phyloP scores from a whole-genome alignment of 2,329 filamentous ascomycete genomes.

The Cladophialophora chaetospira region DNA sequence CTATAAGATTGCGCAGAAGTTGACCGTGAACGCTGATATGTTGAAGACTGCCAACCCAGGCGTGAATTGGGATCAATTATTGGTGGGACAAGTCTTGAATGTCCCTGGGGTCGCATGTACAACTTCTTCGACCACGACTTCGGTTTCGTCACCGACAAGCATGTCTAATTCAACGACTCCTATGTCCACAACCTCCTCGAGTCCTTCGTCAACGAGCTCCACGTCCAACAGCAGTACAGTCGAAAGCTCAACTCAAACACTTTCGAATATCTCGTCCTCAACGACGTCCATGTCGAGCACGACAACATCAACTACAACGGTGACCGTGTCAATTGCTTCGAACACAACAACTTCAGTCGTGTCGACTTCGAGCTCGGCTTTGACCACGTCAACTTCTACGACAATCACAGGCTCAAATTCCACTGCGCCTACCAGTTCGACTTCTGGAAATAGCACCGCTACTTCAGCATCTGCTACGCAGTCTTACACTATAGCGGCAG shows the following conservation, averaged over 20 bases:
- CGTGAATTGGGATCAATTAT: conserved; percentile 29
- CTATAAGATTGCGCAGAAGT: conserved; percentile 26
- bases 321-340: neutral
- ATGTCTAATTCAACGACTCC: neutral
- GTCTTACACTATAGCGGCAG: conserved; percentile 22
- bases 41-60: conserved; percentile 26
- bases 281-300: neutral
- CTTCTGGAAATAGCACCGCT: conserved; percentile 3
- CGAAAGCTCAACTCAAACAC: neutral
- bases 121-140: conserved; percentile 15
- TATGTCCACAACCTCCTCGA: neutral
- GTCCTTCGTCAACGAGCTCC: conserved; percentile 1
- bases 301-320: neutral
- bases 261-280: no score
- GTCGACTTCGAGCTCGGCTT: conserved; percentile 4
- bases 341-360: neutral
- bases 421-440: neutral
- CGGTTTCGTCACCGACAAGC: conserved; percentile 1
- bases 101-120: conserved; percentile 26
- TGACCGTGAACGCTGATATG: conserved; percentile 25
- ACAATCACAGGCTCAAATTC: conserved; percentile 1
- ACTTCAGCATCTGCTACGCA: conserved; percentile 9
- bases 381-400: neutral
- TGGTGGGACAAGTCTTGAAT: conserved; percentile 24
- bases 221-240: neutral